Evolutionary conservation across 208 protist species (phyloP).

Genomic region (Blastocrithidia nonstop): DNA sequence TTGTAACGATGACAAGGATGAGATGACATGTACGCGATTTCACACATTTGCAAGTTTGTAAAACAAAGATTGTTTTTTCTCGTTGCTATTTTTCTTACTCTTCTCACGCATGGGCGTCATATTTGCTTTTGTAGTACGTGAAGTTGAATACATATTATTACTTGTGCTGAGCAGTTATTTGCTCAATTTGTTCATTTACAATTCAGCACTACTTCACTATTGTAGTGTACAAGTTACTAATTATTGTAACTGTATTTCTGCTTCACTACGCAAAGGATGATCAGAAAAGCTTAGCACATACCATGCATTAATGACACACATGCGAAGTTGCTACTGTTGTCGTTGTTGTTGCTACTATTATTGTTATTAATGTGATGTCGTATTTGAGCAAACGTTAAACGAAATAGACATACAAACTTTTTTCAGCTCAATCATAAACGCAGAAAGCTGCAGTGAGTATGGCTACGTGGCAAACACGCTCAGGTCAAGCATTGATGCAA

Average conservation of each 20-base stretch:
- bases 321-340: too few relatives aligned
- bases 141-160: not conserved
- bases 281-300: slow-evolving; percentile 31
- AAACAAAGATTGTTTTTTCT: slow-evolving; percentile 1
- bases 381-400: too few relatives aligned
- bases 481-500: slow-evolving; percentile 38
- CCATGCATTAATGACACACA: slow-evolving; percentile 54
- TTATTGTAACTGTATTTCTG: slow-evolving; percentile 51
- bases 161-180: not conserved
- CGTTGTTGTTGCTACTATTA: too few relatives aligned
- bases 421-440: slow-evolving; percentile 36
- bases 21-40: slow-evolving; percentile 56
- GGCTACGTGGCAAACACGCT: slow-evolving; percentile 27
- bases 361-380: too few relatives aligned
- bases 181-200: too few relatives aligned
- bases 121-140: not conserved
- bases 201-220: too few relatives aligned
- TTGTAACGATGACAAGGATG: too few relatives aligned
- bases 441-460: slow-evolving; percentile 18
- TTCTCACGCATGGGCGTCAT: not conserved
- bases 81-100: slow-evolving; percentile 12
- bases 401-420: slow-evolving; percentile 14
- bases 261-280: slow-evolving; percentile 39
- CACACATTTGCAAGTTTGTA: slow-evolving; percentile 7
- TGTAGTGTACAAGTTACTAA: slow-evolving; percentile 25